Conservation (phyloP, 345 rosid genomes). For the Linum trigynum region DNA sequence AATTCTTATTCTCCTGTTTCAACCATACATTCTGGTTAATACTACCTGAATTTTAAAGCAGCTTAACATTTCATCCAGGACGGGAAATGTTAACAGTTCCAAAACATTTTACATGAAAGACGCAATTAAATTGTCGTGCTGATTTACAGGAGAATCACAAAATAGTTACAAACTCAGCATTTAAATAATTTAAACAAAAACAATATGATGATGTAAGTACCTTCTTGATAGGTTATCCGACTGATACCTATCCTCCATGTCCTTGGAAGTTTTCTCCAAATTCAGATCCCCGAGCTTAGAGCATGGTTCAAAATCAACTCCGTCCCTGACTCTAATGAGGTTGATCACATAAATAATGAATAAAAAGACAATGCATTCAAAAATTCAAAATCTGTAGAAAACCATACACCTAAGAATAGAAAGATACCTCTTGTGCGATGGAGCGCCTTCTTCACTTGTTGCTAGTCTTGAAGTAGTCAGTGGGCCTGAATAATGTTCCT, state of each 20-base stretch:
- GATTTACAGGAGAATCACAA: too few relatives aligned
- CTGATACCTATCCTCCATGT: constrained; percentile 23
- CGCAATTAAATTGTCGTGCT: too few relatives aligned
- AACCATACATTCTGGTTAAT: neutral
- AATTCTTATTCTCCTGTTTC: neutral
- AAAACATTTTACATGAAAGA: too few relatives aligned
- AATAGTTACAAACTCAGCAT: too few relatives aligned
- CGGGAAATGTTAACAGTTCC: neutral
- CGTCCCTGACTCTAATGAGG: constrained; percentile 33
- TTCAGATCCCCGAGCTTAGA: constrained; percentile 64
- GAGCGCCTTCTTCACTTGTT: constrained; percentile 24
- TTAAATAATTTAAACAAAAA: too few relatives aligned
- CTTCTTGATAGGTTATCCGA: constrained; percentile 26
- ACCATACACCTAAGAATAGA: constrained; percentile 6
- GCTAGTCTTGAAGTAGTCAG: constrained; percentile 22
- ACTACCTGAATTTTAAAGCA: neutral
- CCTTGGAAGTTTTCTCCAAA: constrained; percentile 48
- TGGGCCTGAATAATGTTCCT: constrained; percentile 18
- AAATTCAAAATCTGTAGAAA: neutral
- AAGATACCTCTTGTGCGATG: constrained; percentile 38
- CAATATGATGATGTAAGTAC: constrained; percentile 17
- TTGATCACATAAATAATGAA: constrained; percentile 9
- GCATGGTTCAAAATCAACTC: constrained; percentile 62
- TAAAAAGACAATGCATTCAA: constrained; percentile 1
- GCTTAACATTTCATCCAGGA: neutral